A percentile compares a stretch with the other conserved stretches of the same genome.
These are phyloP conservation scores for Coleophoma eucalyptorum DNA, from an alignment of 2,329 filamentous ascomycete species.

Conservation along the genomic window DNA sequence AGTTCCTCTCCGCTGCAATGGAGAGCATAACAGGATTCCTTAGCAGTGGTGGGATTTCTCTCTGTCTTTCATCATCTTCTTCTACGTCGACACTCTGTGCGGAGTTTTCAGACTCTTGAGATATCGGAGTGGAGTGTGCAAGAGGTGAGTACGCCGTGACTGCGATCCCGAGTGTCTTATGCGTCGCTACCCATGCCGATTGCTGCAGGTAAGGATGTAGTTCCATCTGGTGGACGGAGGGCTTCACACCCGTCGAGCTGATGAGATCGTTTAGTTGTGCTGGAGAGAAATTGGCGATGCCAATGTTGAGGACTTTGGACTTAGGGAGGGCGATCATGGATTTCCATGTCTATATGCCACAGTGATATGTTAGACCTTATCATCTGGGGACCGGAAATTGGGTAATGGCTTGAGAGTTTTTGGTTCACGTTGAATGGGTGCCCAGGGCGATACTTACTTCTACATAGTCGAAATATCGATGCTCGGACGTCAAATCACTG, in stretches of 20 bases:
- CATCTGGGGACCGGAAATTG: too few relatives aligned
- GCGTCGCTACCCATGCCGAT: constrained; percentile 17
- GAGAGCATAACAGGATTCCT: neutral
- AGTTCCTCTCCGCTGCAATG: neutral
- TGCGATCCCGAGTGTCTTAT: constrained; percentile 24
- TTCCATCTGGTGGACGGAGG: constrained; percentile 16
- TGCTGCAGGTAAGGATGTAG: constrained; percentile 18
- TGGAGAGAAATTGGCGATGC: constrained; percentile 53
- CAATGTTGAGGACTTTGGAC: constrained; percentile 49
- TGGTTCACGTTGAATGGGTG: too few relatives aligned
- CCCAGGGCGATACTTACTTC: neutral
- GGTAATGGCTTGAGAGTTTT: too few relatives aligned
- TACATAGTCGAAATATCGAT: constrained; percentile 3
- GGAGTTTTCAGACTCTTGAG: constrained; percentile 14
- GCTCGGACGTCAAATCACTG: constrained; percentile 2
- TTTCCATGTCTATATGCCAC: neutral
- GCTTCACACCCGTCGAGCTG: neutral
- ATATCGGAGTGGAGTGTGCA: constrained; percentile 43
- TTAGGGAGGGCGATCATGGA: neutral
- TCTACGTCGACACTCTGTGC: too few relatives aligned
- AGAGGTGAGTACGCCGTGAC: constrained; percentile 31
- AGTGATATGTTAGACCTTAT: too few relatives aligned
- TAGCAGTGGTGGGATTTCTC: constrained; percentile 25
- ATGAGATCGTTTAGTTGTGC: constrained; percentile 20
- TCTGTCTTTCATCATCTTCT: constrained; percentile 4